Base-by-base conservation (phyloP, 108 stramenopile genomes). In the Conticribra guillardii region DNA sequence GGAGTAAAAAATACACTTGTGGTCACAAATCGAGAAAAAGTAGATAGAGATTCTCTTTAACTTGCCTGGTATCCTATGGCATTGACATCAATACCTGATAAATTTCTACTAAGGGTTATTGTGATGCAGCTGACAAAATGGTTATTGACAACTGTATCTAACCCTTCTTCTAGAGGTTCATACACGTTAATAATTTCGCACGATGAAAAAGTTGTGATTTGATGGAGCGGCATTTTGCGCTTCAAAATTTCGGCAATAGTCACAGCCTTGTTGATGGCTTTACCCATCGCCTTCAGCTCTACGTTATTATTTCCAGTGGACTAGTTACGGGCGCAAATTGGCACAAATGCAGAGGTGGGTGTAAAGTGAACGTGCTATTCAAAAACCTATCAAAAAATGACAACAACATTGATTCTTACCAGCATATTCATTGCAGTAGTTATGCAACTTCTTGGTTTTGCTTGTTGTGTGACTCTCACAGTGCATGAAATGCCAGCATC, bases 181-280 rank as follows among this genome's bases (percentile, higher is more conserved):
- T 84, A 94, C 16, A 91, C 83, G 53, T 94, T 90, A n/a, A 87
- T 72, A 71, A 94, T 88, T 58, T 94, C 86, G 19, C 85, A 86
- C 21, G 83, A 86, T 30, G 76, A 85, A 27, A 94, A 57, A 29
- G 70, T 67, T 49, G 89, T 91, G 30, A 87, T 58, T 69, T 94
- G 93, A 64, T 94, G 89, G 19, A 94, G 76, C 18, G 90, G 90
- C 84, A 90, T 82, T 60, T 91, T 91, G 59, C 87, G 82, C 72
- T 94, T 94, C 49, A 94, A 57, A 56, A 94, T 94, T 62, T 94
- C 93, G 0, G 89, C 86, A 55, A 94, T 91, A 22, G 93, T 94
- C 14, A 94, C 90, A n/a, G 89, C 89, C 69, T 94, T 94, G 80
- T 91, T 94, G 73, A 94, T 91, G 15, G 93, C 93, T 52, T 89